phyloP scores from a whole-genome alignment of 2,329 filamentous ascomycete genomes.

The Fusarium sp. region DNA sequence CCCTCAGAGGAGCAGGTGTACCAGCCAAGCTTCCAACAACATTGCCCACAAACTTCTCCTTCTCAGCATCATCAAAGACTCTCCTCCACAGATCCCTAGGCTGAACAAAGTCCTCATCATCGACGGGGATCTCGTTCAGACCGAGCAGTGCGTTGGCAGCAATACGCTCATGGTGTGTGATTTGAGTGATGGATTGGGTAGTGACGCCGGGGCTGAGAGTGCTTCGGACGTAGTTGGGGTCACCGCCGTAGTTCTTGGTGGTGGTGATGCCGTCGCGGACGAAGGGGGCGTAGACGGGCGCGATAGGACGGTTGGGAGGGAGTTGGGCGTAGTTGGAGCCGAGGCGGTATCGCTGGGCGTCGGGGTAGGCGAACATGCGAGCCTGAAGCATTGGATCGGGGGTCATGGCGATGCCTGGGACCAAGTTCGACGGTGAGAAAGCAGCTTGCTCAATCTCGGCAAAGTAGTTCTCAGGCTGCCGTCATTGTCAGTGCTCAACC shows the following conservation, averaged over 20 bases:
- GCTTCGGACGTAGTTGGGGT: slow-evolving; percentile 4
- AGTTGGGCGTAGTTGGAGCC: slow-evolving; percentile 10
- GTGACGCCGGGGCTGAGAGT: neutral
- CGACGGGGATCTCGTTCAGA: slow-evolving; percentile 3
- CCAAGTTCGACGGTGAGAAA: slow-evolving; percentile 1
- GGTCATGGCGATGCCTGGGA: neutral
- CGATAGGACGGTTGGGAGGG: neutral
- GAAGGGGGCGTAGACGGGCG: neutral
- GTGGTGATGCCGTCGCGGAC: slow-evolving; percentile 2
- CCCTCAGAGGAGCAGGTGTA: neutral
- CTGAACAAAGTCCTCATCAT: neutral
- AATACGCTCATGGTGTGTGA: slow-evolving; percentile 2
- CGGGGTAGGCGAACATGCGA: slow-evolving; percentile 14
- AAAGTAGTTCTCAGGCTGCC: slow-evolving; percentile 2
- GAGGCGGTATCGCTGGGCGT: slow-evolving; percentile 5
- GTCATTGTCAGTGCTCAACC: neutral
- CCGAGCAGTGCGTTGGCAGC: neutral
- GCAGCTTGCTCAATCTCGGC: slow-evolving; percentile 13
- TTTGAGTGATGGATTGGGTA: neutral
- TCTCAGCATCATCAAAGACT: slow-evolving; percentile 10
- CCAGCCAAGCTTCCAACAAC: slow-evolving; percentile 8
- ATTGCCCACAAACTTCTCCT: neutral
- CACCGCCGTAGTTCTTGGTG: neutral
- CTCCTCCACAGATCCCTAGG: slow-evolving; percentile 5
- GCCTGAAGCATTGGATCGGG: slow-evolving; percentile 6